These are phyloP conservation scores for Echria macrotheca DNA, from an alignment of 495 filamentous ascomycete species.

Conservation along the genomic window DNA sequence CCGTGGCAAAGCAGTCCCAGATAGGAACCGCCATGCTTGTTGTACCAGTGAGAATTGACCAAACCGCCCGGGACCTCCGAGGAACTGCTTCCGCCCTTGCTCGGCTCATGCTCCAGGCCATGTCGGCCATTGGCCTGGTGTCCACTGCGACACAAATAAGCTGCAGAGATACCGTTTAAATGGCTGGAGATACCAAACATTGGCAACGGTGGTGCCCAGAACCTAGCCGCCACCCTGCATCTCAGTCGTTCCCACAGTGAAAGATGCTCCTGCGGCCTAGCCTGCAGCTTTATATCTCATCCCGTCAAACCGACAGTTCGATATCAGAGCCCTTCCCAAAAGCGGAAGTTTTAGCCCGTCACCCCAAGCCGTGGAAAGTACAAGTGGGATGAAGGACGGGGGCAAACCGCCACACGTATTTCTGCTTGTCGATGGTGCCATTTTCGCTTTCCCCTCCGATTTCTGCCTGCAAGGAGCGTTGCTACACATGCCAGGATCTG, in stretches of 20 bases:
- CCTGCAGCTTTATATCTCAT: too few species aligned
- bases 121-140: too few species aligned
- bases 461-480: not conserved
- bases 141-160: too few species aligned
- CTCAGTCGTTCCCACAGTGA: too few species aligned
- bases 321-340: not conserved
- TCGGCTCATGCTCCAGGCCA: not conserved
- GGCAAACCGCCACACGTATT: not conserved
- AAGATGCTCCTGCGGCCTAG: too few species aligned
- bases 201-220: too few species aligned
- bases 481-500: not conserved
- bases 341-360: not conserved
- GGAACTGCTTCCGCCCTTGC: not conserved
- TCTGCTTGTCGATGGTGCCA: not conserved
- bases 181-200: too few species aligned
- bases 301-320: not conserved
- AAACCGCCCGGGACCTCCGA: not conserved
- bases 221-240: too few species aligned
- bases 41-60: not conserved
- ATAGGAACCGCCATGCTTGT: not conserved
- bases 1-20: not conserved
- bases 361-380: not conserved
- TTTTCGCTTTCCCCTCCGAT: not conserved
- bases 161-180: too few species aligned
- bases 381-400: not conserved